These are phyloP conservation scores for Purpureocillium lavendulum DNA, from an alignment of 2,329 filamentous ascomycete genomes.

Conservation along the genomic window DNA sequence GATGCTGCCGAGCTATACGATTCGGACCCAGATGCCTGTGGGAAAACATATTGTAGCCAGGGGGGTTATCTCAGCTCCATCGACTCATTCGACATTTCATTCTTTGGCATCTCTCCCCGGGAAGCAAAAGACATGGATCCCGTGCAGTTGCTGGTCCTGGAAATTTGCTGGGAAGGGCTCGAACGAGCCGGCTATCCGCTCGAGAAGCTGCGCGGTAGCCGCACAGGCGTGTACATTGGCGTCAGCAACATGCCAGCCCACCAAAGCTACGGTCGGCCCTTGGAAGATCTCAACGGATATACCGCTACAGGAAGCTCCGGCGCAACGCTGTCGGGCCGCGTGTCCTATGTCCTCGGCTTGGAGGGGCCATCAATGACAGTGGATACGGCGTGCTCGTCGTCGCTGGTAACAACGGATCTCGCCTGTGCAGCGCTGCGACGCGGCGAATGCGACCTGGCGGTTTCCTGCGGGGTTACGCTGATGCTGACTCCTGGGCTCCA, in stretches of 20 bases:
- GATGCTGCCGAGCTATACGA: constrained; percentile 26
- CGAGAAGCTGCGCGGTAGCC: constrained; percentile 31
- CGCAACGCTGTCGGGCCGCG: background rate
- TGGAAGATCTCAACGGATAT: background rate
- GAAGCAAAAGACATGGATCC: constrained; percentile 39
- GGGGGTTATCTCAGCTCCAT: constrained; percentile 8
- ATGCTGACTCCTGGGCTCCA: constrained; percentile 8
- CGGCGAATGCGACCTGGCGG: constrained; percentile 9
- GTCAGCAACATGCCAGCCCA: constrained; percentile 19
- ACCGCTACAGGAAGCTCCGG: background rate
- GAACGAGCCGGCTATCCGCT: constrained; percentile 39
- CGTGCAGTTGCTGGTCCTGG: constrained; percentile 36
- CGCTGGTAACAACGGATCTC: background rate
- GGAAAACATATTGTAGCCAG: constrained; percentile 5
- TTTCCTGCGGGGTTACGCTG: constrained; percentile 10
- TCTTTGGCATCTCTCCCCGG: constrained; percentile 37
- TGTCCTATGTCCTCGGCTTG: background rate
- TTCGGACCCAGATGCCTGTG: constrained; percentile 5
- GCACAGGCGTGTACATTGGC: constrained; percentile 37
- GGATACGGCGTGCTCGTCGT: background rate
- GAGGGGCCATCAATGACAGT: background rate
- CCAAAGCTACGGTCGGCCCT: background rate
- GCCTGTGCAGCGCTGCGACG: background rate
- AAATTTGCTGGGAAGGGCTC: constrained; percentile 40
- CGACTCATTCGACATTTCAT: constrained; percentile 33